Conservation (phyloP, 2,329 filamentous ascomycete genomes). For the Cercospora sesami region DNA sequence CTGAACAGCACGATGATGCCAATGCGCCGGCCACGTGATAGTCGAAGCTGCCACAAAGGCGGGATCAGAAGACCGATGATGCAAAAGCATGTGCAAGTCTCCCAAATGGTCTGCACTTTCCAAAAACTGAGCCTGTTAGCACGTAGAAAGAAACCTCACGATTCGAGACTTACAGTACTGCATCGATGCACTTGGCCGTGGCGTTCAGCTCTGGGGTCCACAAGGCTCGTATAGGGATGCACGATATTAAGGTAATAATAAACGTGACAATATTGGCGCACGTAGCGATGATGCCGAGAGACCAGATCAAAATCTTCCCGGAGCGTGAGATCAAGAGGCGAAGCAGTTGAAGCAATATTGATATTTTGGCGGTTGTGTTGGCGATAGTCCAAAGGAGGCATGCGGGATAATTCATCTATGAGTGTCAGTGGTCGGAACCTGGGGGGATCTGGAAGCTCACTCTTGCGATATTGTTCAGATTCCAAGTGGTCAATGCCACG, state of each 20-base stretch:
- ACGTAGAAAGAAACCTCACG: neutral
- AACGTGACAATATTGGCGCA: neutral
- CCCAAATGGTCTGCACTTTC: neutral
- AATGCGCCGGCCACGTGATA: neutral
- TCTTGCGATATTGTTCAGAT: neutral
- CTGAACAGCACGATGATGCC: neutral
- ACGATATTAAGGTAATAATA: neutral
- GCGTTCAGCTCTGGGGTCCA: neutral
- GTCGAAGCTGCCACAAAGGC: neutral
- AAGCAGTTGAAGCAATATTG: neutral
- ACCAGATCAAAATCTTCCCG: neutral
- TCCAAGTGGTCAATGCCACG: neutral
- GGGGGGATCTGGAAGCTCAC: neutral
- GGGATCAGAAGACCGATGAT: neutral
- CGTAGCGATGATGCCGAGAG: neutral
- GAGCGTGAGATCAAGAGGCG: neutral
- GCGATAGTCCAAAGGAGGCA: neutral
- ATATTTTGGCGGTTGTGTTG: neutral
- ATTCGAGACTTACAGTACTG: neutral
- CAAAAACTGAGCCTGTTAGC: neutral
- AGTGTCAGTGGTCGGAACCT: neutral
- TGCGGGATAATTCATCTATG: neutral
- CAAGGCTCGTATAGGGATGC: neutral
- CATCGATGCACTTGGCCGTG: neutral
- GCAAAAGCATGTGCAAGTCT: neutral